Base-by-base conservation (phyloP, 177 flowering plant species). In the Tripterygium wilfordii region DNA sequence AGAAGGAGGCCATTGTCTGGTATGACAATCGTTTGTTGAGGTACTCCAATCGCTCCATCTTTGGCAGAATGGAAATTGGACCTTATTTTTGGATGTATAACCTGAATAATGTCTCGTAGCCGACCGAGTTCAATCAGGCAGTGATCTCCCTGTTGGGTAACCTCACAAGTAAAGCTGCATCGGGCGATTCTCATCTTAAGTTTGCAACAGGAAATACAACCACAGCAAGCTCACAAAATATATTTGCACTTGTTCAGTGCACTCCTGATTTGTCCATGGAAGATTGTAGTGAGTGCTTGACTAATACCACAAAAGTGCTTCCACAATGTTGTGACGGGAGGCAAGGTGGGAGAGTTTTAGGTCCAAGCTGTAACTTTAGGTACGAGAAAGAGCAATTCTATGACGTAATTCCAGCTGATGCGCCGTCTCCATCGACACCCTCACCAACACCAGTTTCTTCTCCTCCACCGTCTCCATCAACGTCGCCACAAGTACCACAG, bases 211-310 rank as follows among this genome's bases (percentile, higher is more conserved):
- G 15, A 23, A 15, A 52, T 42, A 50, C 29, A 5, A 20, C 14
- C 7, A 25, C 54, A 19, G 18, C 15, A n/a, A 19, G 49, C 37
- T 42, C 13, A 21, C 28, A 20, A 5, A 30, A 12, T n/a, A 29
- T 62, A 22, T 62, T 28, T 44, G 60, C 49, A 17, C 56, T 55
- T 29, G 45, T 56, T 20, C 66, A 62, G 37, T 62, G 66, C 43
- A 55, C 60, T 19, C 65, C 65, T 15, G 65, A 54, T 23, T 19
- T 61, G 15, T 31, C 41, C 25, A 21, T n/a, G 17, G 1, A 2
- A 14, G 54, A 48, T 1, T 61, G 65, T 16, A 0, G n/a, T 12
- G 26, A 23, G 23, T 61, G 65, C 15, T 30, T 61, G 1, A 49
- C 8, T 10, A 25, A 10, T 5, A 5, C 17, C 10, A 28, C 1